Conservation (phyloP, 495 filamentous ascomycete genomes). For the Penicillium pulvis region DNA sequence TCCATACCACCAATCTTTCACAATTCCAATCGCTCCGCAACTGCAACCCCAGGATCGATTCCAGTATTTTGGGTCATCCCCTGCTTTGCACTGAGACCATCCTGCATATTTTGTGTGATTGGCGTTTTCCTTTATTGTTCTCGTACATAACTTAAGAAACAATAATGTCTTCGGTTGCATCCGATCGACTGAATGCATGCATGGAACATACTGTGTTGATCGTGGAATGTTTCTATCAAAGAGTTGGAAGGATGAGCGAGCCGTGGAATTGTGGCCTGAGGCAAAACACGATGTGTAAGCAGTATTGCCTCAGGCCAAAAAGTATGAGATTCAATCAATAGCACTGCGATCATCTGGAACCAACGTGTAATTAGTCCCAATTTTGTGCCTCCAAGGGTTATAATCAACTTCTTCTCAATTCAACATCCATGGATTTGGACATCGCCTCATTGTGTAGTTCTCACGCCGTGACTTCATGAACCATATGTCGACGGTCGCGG, state of each 20-base stretch:
- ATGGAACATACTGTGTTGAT: background rate
- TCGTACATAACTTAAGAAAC: background rate
- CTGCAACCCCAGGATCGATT: too few species aligned
- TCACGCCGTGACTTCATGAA: background rate
- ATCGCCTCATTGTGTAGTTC: background rate
- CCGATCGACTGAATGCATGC: background rate
- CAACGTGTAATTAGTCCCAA: background rate
- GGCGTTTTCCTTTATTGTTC: background rate
- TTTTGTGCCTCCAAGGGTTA: background rate
- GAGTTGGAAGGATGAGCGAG: background rate
- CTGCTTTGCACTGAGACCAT: too few species aligned
- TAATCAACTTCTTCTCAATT: background rate
- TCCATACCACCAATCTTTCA: background rate
- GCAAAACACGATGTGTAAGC: too few species aligned
- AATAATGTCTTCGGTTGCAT: background rate
- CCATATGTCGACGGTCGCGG: background rate
- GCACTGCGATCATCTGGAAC: background rate
- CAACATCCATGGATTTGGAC: background rate
- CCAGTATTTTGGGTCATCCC: too few species aligned
- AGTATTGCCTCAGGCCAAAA: background rate
- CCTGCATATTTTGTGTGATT: too few species aligned
- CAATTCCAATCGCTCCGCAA: background rate
- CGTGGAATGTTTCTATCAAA: background rate
- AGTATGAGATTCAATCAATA: background rate
- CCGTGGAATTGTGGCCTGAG: too few species aligned